phyloP scores from a whole-genome alignment of 805 yeast species.

The Ogataea pignaliae region DNA sequence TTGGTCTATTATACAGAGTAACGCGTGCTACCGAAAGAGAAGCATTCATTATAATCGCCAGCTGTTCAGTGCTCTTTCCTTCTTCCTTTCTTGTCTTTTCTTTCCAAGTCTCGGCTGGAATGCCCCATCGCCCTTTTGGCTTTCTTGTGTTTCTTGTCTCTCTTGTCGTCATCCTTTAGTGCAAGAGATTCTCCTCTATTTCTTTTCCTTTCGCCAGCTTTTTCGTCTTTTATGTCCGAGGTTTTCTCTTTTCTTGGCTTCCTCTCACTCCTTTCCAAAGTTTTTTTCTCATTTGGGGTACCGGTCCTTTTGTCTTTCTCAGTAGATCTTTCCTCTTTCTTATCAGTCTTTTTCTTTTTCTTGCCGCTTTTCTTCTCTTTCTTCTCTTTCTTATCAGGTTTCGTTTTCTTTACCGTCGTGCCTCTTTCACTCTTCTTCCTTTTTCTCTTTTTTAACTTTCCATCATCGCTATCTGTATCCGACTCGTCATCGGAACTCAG shows the following conservation, averaged over 20 bases:
- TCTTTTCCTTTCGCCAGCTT: slow-evolving; percentile 18
- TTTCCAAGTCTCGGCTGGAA: not conserved
- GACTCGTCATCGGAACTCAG: slow-evolving; percentile 8
- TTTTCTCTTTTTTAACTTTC: slow-evolving; percentile 10
- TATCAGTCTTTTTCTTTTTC: slow-evolving; percentile 20
- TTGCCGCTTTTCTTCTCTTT: slow-evolving; percentile 21
- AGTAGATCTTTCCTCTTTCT: slow-evolving; percentile 14
- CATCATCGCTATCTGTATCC: slow-evolving; percentile 25
- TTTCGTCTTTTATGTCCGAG: slow-evolving; percentile 22
- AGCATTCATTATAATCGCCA: too few species aligned
- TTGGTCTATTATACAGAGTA: too few species aligned
- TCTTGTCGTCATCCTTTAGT: slow-evolving; percentile 23
- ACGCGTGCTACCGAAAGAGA: too few species aligned
- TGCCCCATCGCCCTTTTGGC: not conserved
- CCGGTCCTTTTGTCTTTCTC: not conserved
- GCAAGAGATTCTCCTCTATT: slow-evolving; percentile 16
- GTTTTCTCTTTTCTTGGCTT: slow-evolving; percentile 19
- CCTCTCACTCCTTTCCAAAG: not conserved
- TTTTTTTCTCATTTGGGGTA: not conserved
- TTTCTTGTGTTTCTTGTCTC: slow-evolving; percentile 20
- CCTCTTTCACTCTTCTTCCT: slow-evolving; percentile 21
- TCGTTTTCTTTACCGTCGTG: not conserved
- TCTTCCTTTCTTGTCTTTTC: not conserved
- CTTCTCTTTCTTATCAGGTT: slow-evolving; percentile 17
- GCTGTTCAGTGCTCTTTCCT: too few species aligned